Conservation (phyloP, 257 asterid species). For the Scutellaria baicalensis region DNA sequence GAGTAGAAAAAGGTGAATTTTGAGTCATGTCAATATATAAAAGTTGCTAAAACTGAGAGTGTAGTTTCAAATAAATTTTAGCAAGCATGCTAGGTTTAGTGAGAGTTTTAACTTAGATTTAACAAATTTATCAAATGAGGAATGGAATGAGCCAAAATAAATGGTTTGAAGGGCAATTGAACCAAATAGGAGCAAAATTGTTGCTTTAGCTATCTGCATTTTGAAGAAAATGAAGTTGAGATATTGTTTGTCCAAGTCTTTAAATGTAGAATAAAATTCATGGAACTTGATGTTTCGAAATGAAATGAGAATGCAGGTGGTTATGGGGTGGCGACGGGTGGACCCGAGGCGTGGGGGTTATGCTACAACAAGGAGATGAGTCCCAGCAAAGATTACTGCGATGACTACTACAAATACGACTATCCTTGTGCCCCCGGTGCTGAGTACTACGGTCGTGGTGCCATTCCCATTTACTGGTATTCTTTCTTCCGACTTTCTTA, state of each 20-base stretch:
- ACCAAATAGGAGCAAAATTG: background rate
- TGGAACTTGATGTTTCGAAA: background rate
- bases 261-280: background rate
- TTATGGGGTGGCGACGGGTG: conserved; percentile 85
- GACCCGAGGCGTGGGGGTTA: conserved; percentile 92
- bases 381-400: conserved; percentile 44
- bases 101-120: too few relatives aligned
- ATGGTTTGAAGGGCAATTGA: too few relatives aligned
- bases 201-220: background rate
- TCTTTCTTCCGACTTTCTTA: background rate
- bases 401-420: conserved; percentile 34
- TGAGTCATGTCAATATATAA: too few relatives aligned
- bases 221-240: too few relatives aligned
- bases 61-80: too few relatives aligned
- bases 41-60: too few relatives aligned
- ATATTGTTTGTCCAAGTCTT: background rate
- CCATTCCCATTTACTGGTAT: conserved; percentile 83
- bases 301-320: conserved; percentile 54
- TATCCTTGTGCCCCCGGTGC: conserved; percentile 80
- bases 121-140: too few relatives aligned
- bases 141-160: too few relatives aligned
- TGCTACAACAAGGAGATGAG: conserved; percentile 75
- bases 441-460: conserved; percentile 83
- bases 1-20: too few relatives aligned
- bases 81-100: too few relatives aligned